Evolutionary conservation across 2,329 filamentous ascomycete species (phyloP), one percentile per base, ranked within the genome.

Genomic region (Rutstroemia sp.): DNA sequence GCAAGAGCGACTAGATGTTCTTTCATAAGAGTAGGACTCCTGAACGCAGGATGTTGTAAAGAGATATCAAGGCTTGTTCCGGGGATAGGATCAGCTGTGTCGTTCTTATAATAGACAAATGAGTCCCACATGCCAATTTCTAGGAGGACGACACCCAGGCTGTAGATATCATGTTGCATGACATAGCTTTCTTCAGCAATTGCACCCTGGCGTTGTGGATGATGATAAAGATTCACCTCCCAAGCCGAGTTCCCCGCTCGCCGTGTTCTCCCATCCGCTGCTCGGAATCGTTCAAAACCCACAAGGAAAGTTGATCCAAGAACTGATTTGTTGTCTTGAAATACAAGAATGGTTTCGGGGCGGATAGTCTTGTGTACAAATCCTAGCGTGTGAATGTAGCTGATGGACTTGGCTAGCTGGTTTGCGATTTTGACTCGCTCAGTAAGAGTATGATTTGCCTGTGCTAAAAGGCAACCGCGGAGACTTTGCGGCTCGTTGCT

Each of bases 331-430:
- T 27, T 45, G 9, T 58, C 53, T 34, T 54, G 30, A 19, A 58
- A 45, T 23, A 52, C 27, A 12, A 60, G 38, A 10, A 57, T 48
- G 1, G 56, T 50, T 51, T 60, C 58, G 3, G 58, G 58, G 5
- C 56, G 45, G 46, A 71, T 64, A 38, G 63, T 64, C 50, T 71
- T 71, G 57, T 71, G 68, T 1, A 71, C 68, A 49, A 71, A 67
- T 0, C 58, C 61, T 10, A 58, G 37, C 0, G 57, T 59, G 50
- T 70, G 66, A 7, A 69, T 50, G 50, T 59, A 70, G 23, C 57
- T 62, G 1, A 70, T 58, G 3, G 67, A 62, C 44, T 56, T 62
- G 3, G 66, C 67, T 19, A 71, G 58, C 51, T 65, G 54, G 23
- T 57, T 62, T 6, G 67, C 65, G 8, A 69, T 51, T 16, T 41